Evolutionary conservation across 495 filamentous ascomycete species (phyloP), one percentile per base, ranked within the genome.

Genomic region (Penicillium robsamsonii): DNA sequence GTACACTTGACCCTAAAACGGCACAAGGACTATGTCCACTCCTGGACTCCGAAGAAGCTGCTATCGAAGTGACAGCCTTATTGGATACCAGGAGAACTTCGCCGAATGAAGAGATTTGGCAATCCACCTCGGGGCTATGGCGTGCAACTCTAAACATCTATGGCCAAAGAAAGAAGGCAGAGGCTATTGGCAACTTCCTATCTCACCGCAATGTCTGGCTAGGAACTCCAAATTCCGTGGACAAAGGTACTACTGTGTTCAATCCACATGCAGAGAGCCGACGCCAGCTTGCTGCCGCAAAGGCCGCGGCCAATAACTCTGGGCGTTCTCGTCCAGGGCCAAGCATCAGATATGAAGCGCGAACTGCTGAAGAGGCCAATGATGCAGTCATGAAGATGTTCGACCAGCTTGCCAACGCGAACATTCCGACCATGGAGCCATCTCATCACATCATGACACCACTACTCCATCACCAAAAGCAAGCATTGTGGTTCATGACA

Each of bases 381-480:
- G 82, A 83, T 61, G 91, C 96, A 25, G 88, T 96, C 12, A 81
- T 90, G 68, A 84, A 83, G 38, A 90, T 97, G 74, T 96, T 98
- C 61, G 90, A 96, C 70, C 84, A 82, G 13, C 81, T 97, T 15
- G 82, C 87, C 58, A 80, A 69, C 48, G 79, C 79, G 5, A 89
- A 96, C 27, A 86, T 97, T 20, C 90, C 90, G 7, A 82, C 87
- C 53, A 85, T 87, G 77, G 87, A 94, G 6, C 78, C 87, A 0
- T 77, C 83, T 53, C 51, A 68, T 13, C 69, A 76, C 15, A 76
- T 96, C 43, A 74, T 67, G 25, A 97, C 92, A 0, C 77, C 82
- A 7, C 71, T 98, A 31, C 80, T 97, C 24, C 80, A 80, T 46
- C 94, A 98, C 69, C 94, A 98, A 64, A 92, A 91, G 64, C 93